Evolutionary conservation across 805 yeast species (phyloP).

Genomic region (Candida oleophila): DNA sequence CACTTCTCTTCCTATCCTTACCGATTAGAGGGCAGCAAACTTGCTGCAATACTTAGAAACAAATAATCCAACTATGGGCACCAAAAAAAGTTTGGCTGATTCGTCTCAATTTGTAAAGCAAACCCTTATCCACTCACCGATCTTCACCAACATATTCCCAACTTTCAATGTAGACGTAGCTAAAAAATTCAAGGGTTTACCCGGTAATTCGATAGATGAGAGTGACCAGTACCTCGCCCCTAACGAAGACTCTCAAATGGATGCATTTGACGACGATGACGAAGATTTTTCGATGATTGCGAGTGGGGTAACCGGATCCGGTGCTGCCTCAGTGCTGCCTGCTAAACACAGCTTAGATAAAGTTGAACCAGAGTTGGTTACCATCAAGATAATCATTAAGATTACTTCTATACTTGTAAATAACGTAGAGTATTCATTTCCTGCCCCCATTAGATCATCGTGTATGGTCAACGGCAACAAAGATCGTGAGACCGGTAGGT

Average conservation of each 20-base stretch:
- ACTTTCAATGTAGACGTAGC: slow-evolving; percentile 28
- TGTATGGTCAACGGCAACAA: slow-evolving; percentile 24
- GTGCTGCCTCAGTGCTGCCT: neutral
- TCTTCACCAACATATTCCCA: slow-evolving; percentile 31
- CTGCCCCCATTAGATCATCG: slow-evolving; percentile 30
- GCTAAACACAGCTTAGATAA: neutral
- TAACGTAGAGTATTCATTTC: slow-evolving; percentile 29
- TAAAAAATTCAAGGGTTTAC: slow-evolving; percentile 34
- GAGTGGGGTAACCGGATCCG: neutral
- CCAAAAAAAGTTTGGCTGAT: neutral
- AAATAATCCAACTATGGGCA: neutral
- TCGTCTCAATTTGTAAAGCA: slow-evolving; percentile 23
- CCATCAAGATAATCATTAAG: slow-evolving; percentile 28
- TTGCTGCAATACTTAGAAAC: neutral
- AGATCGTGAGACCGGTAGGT: slow-evolving; percentile 10
- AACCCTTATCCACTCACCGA: slow-evolving; percentile 42
- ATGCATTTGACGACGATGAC: slow-evolving; percentile 36
- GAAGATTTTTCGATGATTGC: slow-evolving; percentile 21
- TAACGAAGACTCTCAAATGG: slow-evolving; percentile 37
- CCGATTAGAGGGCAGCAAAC: too few species aligned
- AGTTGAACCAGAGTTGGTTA: slow-evolving; percentile 6
- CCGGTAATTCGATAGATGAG: slow-evolving; percentile 35
- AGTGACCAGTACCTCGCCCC: slow-evolving; percentile 32
- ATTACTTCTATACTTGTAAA: slow-evolving; percentile 31
- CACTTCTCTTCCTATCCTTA: too few species aligned